A percentile compares a stretch with the other conserved stretches of the same genome.
Conservation (phyloP, 2,329 filamentous ascomycete genomes). For the Cladobotryum protrusum region DNA sequence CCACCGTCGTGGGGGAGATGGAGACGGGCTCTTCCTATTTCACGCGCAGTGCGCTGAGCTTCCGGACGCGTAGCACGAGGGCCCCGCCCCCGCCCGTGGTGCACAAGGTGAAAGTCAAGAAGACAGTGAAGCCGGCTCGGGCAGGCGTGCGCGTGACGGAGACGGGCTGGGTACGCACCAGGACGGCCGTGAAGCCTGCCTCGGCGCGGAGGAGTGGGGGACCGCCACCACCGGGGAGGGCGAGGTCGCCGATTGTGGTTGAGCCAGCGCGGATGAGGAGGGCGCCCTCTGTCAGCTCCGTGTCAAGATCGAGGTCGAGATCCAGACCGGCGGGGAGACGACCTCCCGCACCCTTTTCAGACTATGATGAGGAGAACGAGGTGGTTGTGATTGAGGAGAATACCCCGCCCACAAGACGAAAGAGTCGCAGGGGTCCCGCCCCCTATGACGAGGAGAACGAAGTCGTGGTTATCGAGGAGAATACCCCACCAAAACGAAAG, state of each 20-base stretch:
- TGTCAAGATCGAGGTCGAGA: no score
- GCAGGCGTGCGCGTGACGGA: slow-evolving; percentile 18
- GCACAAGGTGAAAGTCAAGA: slow-evolving; percentile 9
- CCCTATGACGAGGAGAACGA: not conserved
- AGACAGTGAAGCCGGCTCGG: slow-evolving; percentile 3
- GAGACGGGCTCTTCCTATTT: not conserved
- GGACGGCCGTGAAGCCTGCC: slow-evolving; percentile 15
- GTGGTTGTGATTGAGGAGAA: slow-evolving; percentile 32
- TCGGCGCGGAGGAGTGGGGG: not conserved
- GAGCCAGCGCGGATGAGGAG: slow-evolving; percentile 5
- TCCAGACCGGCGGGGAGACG: not conserved
- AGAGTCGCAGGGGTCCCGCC: slow-evolving; percentile 14
- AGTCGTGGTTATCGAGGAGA: slow-evolving; percentile 27
- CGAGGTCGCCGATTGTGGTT: slow-evolving; percentile 16
- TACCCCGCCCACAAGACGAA: slow-evolving; percentile 20
- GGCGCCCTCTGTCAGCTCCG: slow-evolving; percentile 11
- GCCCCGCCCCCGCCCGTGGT: slow-evolving; percentile 4
- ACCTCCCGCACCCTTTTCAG: slow-evolving; percentile 11
- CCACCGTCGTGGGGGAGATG: no score
- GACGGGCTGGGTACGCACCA: slow-evolving; percentile 24
- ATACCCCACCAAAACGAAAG: slow-evolving; percentile 19
- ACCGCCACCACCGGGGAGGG: not conserved
- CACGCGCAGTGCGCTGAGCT: slow-evolving; percentile 14
- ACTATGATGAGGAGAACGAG: slow-evolving; percentile 32
- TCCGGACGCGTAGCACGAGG: slow-evolving; percentile 10